phyloP scores from a whole-genome alignment of 768 basidiomycete species.

The Auricularia auricula-judae region DNA sequence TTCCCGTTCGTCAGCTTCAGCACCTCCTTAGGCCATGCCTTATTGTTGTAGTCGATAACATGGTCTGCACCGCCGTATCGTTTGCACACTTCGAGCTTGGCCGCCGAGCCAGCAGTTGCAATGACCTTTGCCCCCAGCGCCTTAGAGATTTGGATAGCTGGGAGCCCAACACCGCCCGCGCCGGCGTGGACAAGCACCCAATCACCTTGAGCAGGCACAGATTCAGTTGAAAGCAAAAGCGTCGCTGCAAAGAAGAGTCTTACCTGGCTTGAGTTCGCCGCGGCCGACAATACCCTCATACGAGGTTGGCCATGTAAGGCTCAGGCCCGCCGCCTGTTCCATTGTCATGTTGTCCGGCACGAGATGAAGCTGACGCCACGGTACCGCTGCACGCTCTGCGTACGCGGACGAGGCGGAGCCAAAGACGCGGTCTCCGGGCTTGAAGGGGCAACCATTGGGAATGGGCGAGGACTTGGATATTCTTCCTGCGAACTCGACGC shows the following conservation, averaged over 20 bases:
- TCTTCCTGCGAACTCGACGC: slow-evolving; percentile 75
- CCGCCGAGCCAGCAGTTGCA: slow-evolving; percentile 72
- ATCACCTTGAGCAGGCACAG: slow-evolving; percentile 38
- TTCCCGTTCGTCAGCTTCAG: slow-evolving; percentile 69
- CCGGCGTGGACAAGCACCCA: slow-evolving; percentile 89
- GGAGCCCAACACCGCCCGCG: slow-evolving; percentile 92
- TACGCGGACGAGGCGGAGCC: slow-evolving; percentile 71
- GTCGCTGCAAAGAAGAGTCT: slow-evolving; percentile 7
- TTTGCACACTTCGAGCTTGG: slow-evolving; percentile 72
- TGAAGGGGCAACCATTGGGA: slow-evolving; percentile 66
- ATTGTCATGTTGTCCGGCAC: slow-evolving; percentile 69
- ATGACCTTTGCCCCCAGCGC: slow-evolving; percentile 90
- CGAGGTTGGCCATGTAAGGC: slow-evolving; percentile 85
- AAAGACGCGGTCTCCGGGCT: slow-evolving; percentile 81
- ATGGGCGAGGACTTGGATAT: slow-evolving; percentile 63
- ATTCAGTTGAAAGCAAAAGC: too few relatives aligned
- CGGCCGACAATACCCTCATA: slow-evolving; percentile 86
- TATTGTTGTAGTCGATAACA: slow-evolving; percentile 61
- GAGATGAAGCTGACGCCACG: slow-evolving; percentile 39
- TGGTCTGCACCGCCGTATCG: slow-evolving; percentile 74
- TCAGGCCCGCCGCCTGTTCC: slow-evolving; percentile 81
- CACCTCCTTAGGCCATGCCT: slow-evolving; percentile 85
- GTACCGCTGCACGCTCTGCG: slow-evolving; percentile 60
- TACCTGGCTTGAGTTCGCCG: slow-evolving; percentile 68
- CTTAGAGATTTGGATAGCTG: slow-evolving; percentile 36